phyloP scores from a whole-genome alignment of 2,329 filamentous ascomycete genomes.

The Microcera coccophila region DNA sequence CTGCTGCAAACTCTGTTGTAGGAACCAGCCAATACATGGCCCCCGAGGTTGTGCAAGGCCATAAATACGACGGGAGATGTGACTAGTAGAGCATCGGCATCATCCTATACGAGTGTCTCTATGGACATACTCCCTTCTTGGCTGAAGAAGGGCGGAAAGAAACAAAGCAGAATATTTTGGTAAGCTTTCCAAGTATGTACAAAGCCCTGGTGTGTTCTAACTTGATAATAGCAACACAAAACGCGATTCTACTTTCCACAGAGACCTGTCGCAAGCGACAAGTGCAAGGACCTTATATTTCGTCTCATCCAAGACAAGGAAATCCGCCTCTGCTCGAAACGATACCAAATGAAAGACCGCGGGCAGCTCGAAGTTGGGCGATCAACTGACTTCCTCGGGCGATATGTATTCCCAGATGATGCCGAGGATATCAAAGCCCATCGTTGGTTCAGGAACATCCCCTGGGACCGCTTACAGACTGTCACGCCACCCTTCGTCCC shows the following conservation, averaged over 20 bases:
- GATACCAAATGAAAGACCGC: constrained; percentile 66
- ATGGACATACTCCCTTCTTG: constrained; percentile 86
- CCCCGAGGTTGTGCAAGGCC: constrained; percentile 1
- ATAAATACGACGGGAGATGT: constrained; percentile 84
- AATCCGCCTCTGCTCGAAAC: constrained; percentile 68
- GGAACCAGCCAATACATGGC: constrained; percentile 99
- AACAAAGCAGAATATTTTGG: constrained; percentile 82
- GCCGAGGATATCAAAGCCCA: constrained; percentile 87
- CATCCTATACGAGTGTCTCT: constrained; percentile 91
- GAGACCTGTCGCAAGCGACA: constrained; percentile 60
- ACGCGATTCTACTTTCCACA: constrained; percentile 67
- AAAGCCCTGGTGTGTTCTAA: constrained; percentile 12
- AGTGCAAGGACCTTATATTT: constrained; percentile 74
- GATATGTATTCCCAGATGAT: constrained; percentile 77
- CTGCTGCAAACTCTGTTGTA: constrained; percentile 78
- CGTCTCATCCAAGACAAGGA: constrained; percentile 71
- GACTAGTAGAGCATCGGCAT: constrained; percentile 97
- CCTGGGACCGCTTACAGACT: constrained; percentile 71
- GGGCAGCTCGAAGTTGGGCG: constrained; percentile 18
- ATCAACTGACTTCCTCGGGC: constrained; percentile 29
- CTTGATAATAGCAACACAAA: constrained; percentile 60
- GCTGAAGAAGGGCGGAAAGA: constrained; percentile 71
- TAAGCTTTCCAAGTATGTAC: constrained; percentile 48
- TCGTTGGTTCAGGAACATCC: constrained; percentile 75
- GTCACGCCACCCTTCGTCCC: constrained; percentile 77